Base-by-base conservation (phyloP, 1,284 basidiomycete genomes). In the Flammula alnicola region DNA sequence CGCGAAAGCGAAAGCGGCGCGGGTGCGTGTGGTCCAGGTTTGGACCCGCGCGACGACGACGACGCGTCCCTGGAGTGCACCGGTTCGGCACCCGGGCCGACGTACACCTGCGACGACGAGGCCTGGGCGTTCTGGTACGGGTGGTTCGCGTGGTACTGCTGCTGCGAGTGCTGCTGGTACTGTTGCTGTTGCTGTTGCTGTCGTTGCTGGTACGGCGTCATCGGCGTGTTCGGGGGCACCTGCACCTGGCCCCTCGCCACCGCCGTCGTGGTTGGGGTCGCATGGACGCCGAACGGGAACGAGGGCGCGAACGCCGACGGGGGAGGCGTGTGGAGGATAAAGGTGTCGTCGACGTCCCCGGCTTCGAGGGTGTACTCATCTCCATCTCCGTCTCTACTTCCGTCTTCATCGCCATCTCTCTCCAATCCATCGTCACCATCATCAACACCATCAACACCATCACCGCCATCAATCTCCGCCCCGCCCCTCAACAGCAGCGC, bases 51-150 rank as follows among this genome's bases (percentile, higher is more conserved):
- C 25, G 35, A 36, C 14, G 8, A 27, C 16, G 11, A 14, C 5
- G 27, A 14, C 17, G 17, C 12, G n/a, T n/a, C 29, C 14, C 29
- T 23, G 39, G 9, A 20, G 35, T 4, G 14, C 19, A 10, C 23
- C 16, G 17, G 44, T 31, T 37, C 48, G 30, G 25, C 12, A n/a
- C 39, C 46, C 11, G 48, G 56, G 19, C 61, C 65, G 17, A 66
- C 42, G 46, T 63, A 67, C 14, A 69, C 58, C 38, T 63, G 63
- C 3, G 66, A 67, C 4, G 59, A 53, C 19, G 44, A 47, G 19
- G 35, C 35, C 25, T 45, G 44, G 2, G 43, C 32, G 5, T 16
- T 20, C 10, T 33, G 33, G 4, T 36, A 23, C 9, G 6, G 7
- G 39, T 27, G 3, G 19, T 10, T 5, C n/a, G n/a, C n/a, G n/a